phyloP scores from a whole-genome alignment of 108 stramenopile genomes.

The Pseudonitzschia delicatissima region DNA sequence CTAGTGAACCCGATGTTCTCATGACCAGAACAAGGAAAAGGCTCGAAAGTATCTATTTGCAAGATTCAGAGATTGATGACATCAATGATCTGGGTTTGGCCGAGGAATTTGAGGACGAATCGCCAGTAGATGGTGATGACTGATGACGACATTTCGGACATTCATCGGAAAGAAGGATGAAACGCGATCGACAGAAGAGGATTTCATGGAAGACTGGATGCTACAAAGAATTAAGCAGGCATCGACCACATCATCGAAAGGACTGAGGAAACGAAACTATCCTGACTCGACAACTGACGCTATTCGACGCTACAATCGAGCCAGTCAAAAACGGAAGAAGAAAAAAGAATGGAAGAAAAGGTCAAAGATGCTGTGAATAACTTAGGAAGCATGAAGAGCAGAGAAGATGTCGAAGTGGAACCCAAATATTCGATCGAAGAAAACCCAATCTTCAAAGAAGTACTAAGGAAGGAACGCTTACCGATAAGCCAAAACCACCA shows the following conservation, averaged over 20 bases:
- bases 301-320: not conserved
- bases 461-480: slow-evolving; percentile 43
- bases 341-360: slow-evolving; percentile 21
- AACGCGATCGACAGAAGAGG: slow-evolving; percentile 5
- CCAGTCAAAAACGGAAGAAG: not conserved
- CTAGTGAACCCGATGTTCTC: slow-evolving; percentile 30
- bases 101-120: slow-evolving; percentile 3
- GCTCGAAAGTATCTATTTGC: slow-evolving; percentile 27
- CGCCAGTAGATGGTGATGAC: slow-evolving; percentile 10
- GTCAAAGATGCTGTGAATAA: slow-evolving; percentile 20
- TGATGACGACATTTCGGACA: slow-evolving; percentile 35
- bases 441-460: slow-evolving; percentile 68
- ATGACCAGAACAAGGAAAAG: slow-evolving; percentile 32
- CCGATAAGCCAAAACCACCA: slow-evolving; percentile 25
- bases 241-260: not conserved
- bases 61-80: not conserved
- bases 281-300: not conserved
- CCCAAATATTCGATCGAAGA: slow-evolving; percentile 41
- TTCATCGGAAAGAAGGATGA: slow-evolving; percentile 5
- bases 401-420: slow-evolving; percentile 22
- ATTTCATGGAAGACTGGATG: slow-evolving; percentile 28
- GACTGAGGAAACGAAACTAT: too few relatives aligned
- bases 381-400: slow-evolving; percentile 13
- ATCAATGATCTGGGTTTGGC: not conserved
- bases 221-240: slow-evolving; percentile 10